These are phyloP conservation scores for Verticillium nonalfalfae DNA, from an alignment of 2,329 filamentous ascomycete species.

Conservation along the genomic window DNA sequence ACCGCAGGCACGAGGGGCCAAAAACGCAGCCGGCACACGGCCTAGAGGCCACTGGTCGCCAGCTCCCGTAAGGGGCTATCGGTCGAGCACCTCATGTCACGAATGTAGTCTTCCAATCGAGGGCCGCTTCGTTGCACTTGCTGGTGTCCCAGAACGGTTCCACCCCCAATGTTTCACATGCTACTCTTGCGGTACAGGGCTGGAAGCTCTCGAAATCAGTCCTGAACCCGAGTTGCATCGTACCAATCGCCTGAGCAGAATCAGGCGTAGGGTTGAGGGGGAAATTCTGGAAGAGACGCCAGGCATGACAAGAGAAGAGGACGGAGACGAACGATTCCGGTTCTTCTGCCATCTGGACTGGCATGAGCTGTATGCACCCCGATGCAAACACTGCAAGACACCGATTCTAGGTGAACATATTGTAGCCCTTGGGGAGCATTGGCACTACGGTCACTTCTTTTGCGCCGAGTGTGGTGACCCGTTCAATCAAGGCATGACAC, in stretches of 20 bases:
- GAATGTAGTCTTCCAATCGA: conserved; percentile 81
- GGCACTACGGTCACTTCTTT: conserved; percentile 98
- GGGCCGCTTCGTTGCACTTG: conserved; percentile 81
- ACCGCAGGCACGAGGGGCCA: conserved; percentile 7
- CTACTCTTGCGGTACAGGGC: conserved; percentile 75
- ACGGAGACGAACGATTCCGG: conserved; percentile 66
- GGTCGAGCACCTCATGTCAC: conserved; percentile 55
- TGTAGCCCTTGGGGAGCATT: conserved; percentile 88
- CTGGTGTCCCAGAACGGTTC: conserved; percentile 67
- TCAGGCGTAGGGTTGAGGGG: conserved; percentile 52
- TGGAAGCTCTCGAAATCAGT: conserved; percentile 95
- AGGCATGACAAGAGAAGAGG: conserved; percentile 59
- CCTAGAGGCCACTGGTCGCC: conserved; percentile 54
- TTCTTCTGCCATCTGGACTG: conserved; percentile 99
- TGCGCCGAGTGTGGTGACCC: conserved; percentile 98
- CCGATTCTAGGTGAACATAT: conserved; percentile 95
- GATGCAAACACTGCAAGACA: conserved; percentile 93
- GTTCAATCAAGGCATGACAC: conserved; percentile 65
- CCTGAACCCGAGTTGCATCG: conserved; percentile 76
- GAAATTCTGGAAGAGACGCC: conserved; percentile 57
- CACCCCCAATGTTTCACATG: conserved; percentile 93
- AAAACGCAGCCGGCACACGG: conserved; percentile 5
- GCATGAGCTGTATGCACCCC: conserved; percentile 87
- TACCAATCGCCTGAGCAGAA: conserved; percentile 66
- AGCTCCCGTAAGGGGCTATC: conserved; percentile 27